Conservation (phyloP, 306 rosid species). For the Boehmeria nivea region DNA sequence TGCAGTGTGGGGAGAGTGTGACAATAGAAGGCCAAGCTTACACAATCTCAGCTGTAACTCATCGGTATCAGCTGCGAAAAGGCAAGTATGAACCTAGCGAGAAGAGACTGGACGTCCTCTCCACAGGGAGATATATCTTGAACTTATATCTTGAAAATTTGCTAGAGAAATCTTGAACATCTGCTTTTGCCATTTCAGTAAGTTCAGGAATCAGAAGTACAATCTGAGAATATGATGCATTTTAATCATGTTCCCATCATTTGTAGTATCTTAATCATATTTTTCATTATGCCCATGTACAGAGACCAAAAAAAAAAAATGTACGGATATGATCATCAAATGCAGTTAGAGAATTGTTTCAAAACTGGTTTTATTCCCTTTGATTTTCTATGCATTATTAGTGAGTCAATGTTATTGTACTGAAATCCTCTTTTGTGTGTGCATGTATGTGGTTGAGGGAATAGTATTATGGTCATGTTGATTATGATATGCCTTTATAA, state of each 20-base stretch:
- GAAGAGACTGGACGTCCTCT: slow-evolving; percentile 88
- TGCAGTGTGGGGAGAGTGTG: slow-evolving; percentile 65
- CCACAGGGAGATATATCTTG: slow-evolving; percentile 84
- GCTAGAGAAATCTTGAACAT: slow-evolving; percentile 71
- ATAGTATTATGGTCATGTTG: background rate
- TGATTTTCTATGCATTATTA: background rate
- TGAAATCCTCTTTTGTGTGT: background rate
- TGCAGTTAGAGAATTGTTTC: slow-evolving; percentile 1
- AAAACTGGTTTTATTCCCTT: background rate
- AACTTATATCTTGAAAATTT: slow-evolving; percentile 70
- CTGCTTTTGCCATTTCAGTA: background rate
- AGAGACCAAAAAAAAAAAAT: background rate
- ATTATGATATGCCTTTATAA: no score
- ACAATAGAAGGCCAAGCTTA: slow-evolving; percentile 80
- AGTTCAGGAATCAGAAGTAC: background rate
- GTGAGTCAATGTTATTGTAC: background rate
- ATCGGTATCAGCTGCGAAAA: slow-evolving; percentile 85
- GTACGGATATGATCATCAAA: background rate
- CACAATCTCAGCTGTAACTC: slow-evolving; percentile 81
- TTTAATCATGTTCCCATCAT: slow-evolving; percentile 11
- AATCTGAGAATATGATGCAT: slow-evolving; percentile 16
- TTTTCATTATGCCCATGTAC: background rate
- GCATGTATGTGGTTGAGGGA: background rate
- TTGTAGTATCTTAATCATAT: background rate
- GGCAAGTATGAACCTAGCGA: slow-evolving; percentile 92